A percentile compares a stretch with the other conserved stretches of the same genome.
phyloP scores from a whole-genome alignment of 352 stramenopile species.

The Achlya hypogyna region DNA sequence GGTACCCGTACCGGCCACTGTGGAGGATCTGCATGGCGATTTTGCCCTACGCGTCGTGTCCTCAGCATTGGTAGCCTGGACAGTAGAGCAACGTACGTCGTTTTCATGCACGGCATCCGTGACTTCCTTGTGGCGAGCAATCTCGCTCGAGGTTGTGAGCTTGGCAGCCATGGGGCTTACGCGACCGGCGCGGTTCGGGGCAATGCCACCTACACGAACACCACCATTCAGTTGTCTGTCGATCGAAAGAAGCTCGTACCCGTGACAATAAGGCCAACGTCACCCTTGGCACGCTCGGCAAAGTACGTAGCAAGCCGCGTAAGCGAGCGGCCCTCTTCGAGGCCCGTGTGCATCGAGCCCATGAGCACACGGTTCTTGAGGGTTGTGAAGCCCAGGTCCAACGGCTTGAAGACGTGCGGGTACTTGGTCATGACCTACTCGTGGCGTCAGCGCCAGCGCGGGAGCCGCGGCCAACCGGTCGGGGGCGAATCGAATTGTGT shows the following conservation, averaged over 20 bases:
- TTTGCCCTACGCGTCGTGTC: conserved; percentile 29
- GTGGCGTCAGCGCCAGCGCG: background rate
- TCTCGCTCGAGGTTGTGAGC: conserved; percentile 85
- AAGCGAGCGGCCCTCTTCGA: conserved; percentile 76
- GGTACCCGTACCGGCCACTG: conserved; percentile 93
- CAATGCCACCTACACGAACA: conserved; percentile 51
- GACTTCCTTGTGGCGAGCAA: conserved; percentile 86
- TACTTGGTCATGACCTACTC: conserved; percentile 44
- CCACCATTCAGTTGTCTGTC: background rate
- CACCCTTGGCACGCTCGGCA: conserved; percentile 86
- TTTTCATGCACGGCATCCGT: conserved; percentile 89
- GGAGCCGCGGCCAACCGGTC: background rate
- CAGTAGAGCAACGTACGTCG: conserved; percentile 19
- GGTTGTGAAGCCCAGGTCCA: conserved; percentile 73
- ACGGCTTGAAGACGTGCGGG: conserved; percentile 56
- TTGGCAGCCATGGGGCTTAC: conserved; percentile 92
- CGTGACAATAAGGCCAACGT: conserved; percentile 93
- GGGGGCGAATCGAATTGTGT: background rate
- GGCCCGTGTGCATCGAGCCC: conserved; percentile 89
- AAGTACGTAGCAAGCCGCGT: conserved; percentile 91
- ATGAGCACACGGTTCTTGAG: conserved; percentile 85
- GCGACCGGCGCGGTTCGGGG: conserved; percentile 89
- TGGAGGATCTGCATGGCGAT: conserved; percentile 91
- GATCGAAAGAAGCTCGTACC: too few species aligned
- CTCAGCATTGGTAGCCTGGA: background rate